A percentile compares a stretch with the other conserved stretches of the same genome.
Conservation (phyloP, 225 moss, liverwort and hornwort genomes). For the Sphagnum tenellum region DNA sequence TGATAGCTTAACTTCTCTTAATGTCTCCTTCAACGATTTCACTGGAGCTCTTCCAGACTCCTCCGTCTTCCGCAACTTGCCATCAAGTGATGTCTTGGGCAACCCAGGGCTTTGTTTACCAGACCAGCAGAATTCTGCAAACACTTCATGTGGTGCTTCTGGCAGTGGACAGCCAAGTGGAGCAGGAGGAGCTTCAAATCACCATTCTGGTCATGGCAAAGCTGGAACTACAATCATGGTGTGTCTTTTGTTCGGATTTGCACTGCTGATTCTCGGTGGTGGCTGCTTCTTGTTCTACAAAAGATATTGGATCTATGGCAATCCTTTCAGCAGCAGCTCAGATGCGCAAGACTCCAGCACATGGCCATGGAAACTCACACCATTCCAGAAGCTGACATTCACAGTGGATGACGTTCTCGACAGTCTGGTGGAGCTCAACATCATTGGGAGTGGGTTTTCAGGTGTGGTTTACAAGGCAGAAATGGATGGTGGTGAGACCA, state of each 20-base stretch:
- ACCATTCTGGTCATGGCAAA: constrained; percentile 16
- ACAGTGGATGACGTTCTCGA: constrained; percentile 37
- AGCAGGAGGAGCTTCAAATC: too few species aligned
- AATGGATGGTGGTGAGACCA: constrained; percentile 37
- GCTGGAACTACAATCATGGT: constrained; percentile 40
- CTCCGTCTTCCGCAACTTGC: constrained; percentile 34
- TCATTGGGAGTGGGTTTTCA: constrained; percentile 42
- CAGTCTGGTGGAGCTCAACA: constrained; percentile 36
- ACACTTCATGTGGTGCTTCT: too few species aligned
- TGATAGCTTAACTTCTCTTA: neutral
- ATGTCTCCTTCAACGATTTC: constrained; percentile 1
- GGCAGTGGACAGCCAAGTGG: neutral
- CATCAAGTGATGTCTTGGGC: constrained; percentile 22
- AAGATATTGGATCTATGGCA: constrained; percentile 37
- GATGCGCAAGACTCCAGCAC: constrained; percentile 18
- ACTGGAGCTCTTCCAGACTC: constrained; percentile 22
- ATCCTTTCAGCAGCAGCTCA: constrained; percentile 1
- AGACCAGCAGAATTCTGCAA: too few species aligned
- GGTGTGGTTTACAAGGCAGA: constrained; percentile 51
- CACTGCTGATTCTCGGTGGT: constrained; percentile 34
- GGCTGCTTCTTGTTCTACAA: constrained; percentile 48
- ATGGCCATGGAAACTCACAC: constrained; percentile 47
- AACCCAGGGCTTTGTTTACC: constrained; percentile 25
- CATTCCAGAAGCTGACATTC: constrained; percentile 44
- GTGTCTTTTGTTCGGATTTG: constrained; percentile 44